Conservation (phyloP, 2,329 filamentous ascomycete genomes). For the Alternaria infectoria region DNA sequence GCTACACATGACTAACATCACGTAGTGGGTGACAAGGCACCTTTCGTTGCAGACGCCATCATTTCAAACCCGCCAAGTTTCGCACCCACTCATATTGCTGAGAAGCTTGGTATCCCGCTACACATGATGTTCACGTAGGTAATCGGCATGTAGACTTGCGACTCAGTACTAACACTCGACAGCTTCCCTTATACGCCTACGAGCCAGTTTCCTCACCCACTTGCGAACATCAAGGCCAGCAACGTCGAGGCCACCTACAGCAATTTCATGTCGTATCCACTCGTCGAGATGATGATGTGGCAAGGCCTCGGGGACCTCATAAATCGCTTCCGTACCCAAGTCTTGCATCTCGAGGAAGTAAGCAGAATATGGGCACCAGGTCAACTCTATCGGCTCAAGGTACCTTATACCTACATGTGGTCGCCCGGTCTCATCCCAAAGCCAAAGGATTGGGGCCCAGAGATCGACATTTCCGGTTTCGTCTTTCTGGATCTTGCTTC, state of each 20-base stretch:
- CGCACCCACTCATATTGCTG: constrained; percentile 76
- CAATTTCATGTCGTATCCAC: constrained; percentile 80
- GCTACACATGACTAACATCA: constrained; percentile 8
- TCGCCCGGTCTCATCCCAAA: constrained; percentile 71
- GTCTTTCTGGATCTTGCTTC: constrained; percentile 75
- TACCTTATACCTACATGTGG: constrained; percentile 75
- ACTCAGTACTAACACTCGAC: constrained; percentile 15
- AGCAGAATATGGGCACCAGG: constrained; percentile 80
- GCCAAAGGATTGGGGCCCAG: constrained; percentile 69
- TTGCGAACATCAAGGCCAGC: constrained; percentile 75
- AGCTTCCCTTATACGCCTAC: constrained; percentile 79
- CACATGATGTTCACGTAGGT: constrained; percentile 88
- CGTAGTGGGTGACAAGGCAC: constrained; percentile 63
- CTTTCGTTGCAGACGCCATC: constrained; percentile 84
- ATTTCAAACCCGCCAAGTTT: constrained; percentile 82
- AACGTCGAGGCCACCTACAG: constrained; percentile 76
- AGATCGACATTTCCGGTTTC: constrained; percentile 78
- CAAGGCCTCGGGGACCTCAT: constrained; percentile 74
- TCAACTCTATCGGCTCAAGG: constrained; percentile 72
- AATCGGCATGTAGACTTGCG: constrained; percentile 19
- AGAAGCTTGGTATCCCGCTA: constrained; percentile 74
- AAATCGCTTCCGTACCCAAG: constrained; percentile 74
- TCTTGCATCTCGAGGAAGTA: constrained; percentile 73
- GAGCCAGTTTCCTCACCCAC: constrained; percentile 75
- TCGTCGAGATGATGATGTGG: constrained; percentile 79